phyloP scores from a whole-genome alignment of 495 filamentous ascomycete genomes.

The Hypoxylon lienhwacheense region DNA sequence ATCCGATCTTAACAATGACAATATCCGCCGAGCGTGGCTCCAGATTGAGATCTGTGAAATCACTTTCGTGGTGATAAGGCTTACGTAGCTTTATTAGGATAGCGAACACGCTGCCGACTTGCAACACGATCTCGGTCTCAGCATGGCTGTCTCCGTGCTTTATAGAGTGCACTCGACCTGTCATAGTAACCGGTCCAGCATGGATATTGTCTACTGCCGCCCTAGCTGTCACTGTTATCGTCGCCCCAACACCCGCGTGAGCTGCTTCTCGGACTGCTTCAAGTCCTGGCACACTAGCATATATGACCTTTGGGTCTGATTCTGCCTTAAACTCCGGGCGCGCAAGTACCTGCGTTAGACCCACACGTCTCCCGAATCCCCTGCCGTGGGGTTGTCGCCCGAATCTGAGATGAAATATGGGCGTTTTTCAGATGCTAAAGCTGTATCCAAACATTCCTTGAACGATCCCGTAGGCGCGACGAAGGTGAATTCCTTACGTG shows the following conservation, averaged over 20 bases:
- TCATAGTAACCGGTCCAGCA: constrained; percentile 56
- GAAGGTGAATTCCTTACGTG: constrained; percentile 53
- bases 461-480: constrained; percentile 58
- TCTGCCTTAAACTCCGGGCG: constrained; percentile 51
- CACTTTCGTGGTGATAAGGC: constrained; percentile 59
- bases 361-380: constrained; percentile 59
- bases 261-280: constrained; percentile 50
- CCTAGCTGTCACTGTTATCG: constrained; percentile 57
- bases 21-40: constrained; percentile 52
- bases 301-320: constrained; percentile 52
- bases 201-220: constrained; percentile 58
- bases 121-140: constrained; percentile 53
- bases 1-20: constrained; percentile 63
- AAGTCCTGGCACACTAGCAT: constrained; percentile 59
- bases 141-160: constrained; percentile 56
- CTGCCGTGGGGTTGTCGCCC: constrained; percentile 61
- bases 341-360: constrained; percentile 49
- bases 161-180: constrained; percentile 56
- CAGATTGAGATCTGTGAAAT: constrained; percentile 56
- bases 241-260: constrained; percentile 53
- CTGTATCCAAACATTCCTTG: constrained; percentile 52
- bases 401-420: constrained; percentile 64
- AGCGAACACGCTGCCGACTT: constrained; percentile 56
- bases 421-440: constrained; percentile 46
- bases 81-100: constrained; percentile 60